Evolutionary conservation across 2,329 filamentous ascomycete genomes (phyloP), one percentile per base, ranked within the genome.

Genomic region (Magnaporthales sp.): DNA sequence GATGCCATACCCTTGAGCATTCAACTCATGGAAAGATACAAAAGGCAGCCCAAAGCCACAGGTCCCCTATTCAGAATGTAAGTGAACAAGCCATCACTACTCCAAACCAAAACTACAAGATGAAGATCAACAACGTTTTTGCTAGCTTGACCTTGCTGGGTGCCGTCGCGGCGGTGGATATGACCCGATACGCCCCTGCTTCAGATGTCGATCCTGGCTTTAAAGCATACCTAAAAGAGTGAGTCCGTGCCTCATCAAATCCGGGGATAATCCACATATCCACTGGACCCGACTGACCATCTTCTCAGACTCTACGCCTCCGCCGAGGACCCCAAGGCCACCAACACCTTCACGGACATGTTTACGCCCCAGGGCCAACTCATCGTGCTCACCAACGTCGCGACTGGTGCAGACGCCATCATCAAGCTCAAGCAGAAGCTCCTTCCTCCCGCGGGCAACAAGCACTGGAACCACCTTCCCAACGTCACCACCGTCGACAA

Each of bases 381-480:
- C 32, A 64, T 64, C 31, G 62, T 54, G 32, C 62, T 38, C 32
- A 22, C 4, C 32, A 64, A 27, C 31, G 11, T 15, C 22, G 62
- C 62, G 8, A 31, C 29, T 5, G 62, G 62, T 4, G 31, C 62
- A 22, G 5, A 4, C 2, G 62, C 31, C 22, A 51, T 64, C 54
- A n/a, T 32, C 64, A 9, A 60, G 54, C 54, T 65, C 64, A 65
- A 65, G 64, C 19, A 65, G 62, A 3, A 3, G 2, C 62, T 64
- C 8, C 22, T 64, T n/a, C 62, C 62, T 9, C 2, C 30, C 1
- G 31, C 30, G 4, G 62, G 62, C 27, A 64, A 8, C 31, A 64
- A 64, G 62, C 62, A 64, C 62, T 54, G 62, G 62, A 64, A 64
- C 62, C 62, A 64, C 62, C 2, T 46, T 19, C 62, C 62, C 32